These are phyloP conservation scores for Fusarium sp. DNA, from an alignment of 2,329 filamentous ascomycete species.

Conservation along the genomic window DNA sequence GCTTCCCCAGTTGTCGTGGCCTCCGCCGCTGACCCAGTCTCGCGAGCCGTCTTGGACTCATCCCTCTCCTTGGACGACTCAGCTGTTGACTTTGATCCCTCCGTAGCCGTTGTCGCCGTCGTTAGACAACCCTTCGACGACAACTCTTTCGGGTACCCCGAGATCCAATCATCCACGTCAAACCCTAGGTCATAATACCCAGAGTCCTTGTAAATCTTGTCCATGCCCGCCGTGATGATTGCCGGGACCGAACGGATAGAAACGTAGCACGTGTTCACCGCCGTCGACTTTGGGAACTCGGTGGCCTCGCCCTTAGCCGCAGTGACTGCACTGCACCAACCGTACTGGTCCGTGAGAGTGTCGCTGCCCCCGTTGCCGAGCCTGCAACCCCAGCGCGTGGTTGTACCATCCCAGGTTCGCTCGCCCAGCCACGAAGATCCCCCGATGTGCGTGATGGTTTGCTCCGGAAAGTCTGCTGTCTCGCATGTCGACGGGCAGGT, in stretches of 20 bases:
- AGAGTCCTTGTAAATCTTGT: neutral
- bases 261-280: conserved; percentile 21
- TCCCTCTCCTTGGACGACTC: neutral
- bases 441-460: conserved; percentile 25
- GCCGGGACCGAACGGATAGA: conserved; percentile 3
- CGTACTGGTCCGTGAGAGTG: conserved; percentile 6
- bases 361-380: conserved; percentile 14
- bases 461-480: conserved; percentile 22
- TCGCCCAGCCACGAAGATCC: conserved; percentile 25
- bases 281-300: neutral
- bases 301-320: neutral
- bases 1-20: neutral
- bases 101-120: neutral
- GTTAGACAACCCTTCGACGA: neutral
- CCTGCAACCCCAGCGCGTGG: conserved; percentile 15
- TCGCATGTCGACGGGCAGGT: conserved; percentile 30
- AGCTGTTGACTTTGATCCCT: neutral
- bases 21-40: conserved; percentile 1
- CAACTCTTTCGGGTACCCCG: neutral
- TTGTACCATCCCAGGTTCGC: conserved; percentile 22
- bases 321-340: conserved; percentile 5
- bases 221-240: conserved; percentile 10
- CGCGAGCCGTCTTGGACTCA: neutral
- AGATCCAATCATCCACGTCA: neutral
- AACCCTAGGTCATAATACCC: neutral